These are phyloP conservation scores for Rhododendron ferrugineum DNA, from an alignment of 148 eudicot species.

Conservation along the genomic window DNA sequence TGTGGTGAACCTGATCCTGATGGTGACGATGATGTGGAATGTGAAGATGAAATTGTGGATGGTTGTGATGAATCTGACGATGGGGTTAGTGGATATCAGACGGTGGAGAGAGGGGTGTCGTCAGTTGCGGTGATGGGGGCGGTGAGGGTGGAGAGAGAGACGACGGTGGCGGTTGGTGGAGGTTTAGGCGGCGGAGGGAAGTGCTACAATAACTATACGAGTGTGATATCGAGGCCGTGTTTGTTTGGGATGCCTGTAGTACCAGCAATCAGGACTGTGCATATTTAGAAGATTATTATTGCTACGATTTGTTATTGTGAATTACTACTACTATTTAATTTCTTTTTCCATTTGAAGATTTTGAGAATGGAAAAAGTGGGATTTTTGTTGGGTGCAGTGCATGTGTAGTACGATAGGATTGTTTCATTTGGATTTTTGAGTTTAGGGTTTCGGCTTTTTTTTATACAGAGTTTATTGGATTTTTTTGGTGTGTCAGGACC, in stretches of 20 bases:
- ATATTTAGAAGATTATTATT: neutral
- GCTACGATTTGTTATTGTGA: neutral
- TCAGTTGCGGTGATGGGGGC: no score
- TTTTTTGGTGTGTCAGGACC: neutral
- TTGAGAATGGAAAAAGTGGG: neutral
- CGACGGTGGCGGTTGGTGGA: neutral
- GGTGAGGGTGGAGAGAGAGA: neutral
- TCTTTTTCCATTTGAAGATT: neutral
- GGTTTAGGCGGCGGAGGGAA: neutral
- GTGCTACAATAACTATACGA: neutral
- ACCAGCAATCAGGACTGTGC: constrained; percentile 11
- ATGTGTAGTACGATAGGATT: neutral
- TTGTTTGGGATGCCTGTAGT: constrained; percentile 4
- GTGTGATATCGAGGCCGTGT: neutral
- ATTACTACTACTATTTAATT: neutral
- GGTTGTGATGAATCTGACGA: neutral
- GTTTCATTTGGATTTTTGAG: neutral
- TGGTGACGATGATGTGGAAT: neutral
- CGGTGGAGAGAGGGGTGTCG: neutral
- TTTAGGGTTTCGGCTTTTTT: neutral
- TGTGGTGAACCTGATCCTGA: neutral
- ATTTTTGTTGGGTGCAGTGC: neutral
- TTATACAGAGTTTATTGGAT: neutral
- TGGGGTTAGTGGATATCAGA: neutral
- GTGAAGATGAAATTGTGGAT: neutral